These are phyloP conservation scores for Hawksworthiomyces lignivorus DNA, from an alignment of 2,329 filamentous ascomycete species.

Conservation along the genomic window DNA sequence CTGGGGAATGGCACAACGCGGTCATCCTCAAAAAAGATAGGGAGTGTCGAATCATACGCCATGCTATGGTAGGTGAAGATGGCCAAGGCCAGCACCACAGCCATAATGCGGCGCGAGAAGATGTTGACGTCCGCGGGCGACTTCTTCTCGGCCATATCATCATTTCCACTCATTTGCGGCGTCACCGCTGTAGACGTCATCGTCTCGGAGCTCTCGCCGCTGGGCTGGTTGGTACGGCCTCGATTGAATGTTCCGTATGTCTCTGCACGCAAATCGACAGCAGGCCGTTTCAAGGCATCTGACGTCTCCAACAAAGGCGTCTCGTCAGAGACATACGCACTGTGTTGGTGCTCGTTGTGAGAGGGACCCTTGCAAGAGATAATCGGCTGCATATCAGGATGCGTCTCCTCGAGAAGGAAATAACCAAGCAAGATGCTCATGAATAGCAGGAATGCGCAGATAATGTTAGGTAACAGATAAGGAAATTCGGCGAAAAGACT, in stretches of 20 bases:
- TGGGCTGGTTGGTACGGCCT: constrained; percentile 14
- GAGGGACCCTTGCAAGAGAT: not conserved
- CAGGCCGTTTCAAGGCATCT: constrained; percentile 63
- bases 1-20: constrained; percentile 31
- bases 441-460: constrained; percentile 70
- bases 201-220: constrained; percentile 33
- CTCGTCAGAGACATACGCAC: constrained; percentile 51
- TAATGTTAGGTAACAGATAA: constrained; percentile 81
- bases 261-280: constrained; percentile 67
- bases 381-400: constrained; percentile 65
- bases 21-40: constrained; percentile 85
- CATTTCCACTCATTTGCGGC: too few species aligned
- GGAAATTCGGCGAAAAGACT: constrained; percentile 72
- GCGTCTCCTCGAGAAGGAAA: constrained; percentile 77
- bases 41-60: constrained; percentile 86
- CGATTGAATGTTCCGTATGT: constrained; percentile 64
- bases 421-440: constrained; percentile 75
- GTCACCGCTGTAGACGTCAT: constrained; percentile 9
- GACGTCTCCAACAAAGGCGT: constrained; percentile 71
- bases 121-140: constrained; percentile 24
- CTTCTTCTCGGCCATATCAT: constrained; percentile 1
- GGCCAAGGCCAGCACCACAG: constrained; percentile 72
- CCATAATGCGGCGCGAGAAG: constrained; percentile 57
- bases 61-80: constrained; percentile 95
- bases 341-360: constrained; percentile 24